Base-by-base conservation (phyloP, 805 yeast species). In the Suhomyces tanzawaensis region DNA sequence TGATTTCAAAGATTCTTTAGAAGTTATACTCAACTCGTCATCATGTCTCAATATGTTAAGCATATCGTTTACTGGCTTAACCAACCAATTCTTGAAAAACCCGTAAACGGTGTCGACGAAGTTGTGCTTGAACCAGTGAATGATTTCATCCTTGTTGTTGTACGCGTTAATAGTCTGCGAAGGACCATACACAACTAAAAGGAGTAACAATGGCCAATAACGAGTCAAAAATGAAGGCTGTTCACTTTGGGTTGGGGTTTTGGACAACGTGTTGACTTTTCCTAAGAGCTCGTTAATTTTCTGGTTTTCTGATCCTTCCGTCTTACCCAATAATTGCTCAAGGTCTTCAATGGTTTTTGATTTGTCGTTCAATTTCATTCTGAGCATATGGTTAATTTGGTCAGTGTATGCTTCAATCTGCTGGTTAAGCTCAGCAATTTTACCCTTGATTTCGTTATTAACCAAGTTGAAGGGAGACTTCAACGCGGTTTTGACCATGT, bases 31-130 rank as follows among this genome's bases (percentile, higher is more conserved):
- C 30, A 89, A 77, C 41, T 81, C 76, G 12, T 84, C 83, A 55
- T 90, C 97, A 58, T 86, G 93, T 36, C 93, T 72, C n/a, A 91
- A 81, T 0, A 95, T 88, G 32, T 77, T 72, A 47, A 87, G 64
- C 46, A 91, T 81, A 49, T 85, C 81, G 29, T 68, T 66, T 14
- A 85, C 53, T 1, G 98, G 99, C 32, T 74, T 74, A 28, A 87
- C 64, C 3, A 91, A 74, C 98, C 99, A 91, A 57, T 90, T 88
- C 22, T 69, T 60, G 69, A 81, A 75, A 49, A 90, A 82, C 3
- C 91, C 87, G 19, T 55, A 52, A 1, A 71, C 52, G 0, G 95
- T 82, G n/a, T 81, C 85, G 12, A 80, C 58, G 4, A 87, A 54
- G 37, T 83, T 82, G 34, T 68, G 66, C 35, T 67, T 63, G 30